A percentile compares a stretch with the other conserved stretches of the same genome.
These are phyloP conservation scores for Pseudozyma sp. DNA, from an alignment of 1,284 basidiomycete genomes.

Conservation along the genomic window DNA sequence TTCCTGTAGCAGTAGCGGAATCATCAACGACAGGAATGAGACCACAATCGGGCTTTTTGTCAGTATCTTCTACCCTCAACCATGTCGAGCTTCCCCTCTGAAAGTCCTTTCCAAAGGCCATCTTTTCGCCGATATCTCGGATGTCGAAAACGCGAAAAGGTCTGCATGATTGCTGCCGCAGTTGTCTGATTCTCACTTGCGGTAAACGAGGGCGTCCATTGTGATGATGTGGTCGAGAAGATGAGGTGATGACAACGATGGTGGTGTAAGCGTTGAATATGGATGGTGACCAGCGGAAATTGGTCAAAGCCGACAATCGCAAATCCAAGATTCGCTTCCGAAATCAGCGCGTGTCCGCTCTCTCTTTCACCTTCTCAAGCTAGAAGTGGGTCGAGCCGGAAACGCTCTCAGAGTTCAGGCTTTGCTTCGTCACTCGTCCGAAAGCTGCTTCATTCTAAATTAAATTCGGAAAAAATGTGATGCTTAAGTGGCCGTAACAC, in stretches of 20 bases:
- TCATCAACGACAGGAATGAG: no score
- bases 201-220: slow-evolving; percentile 62
- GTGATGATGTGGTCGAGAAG: slow-evolving; percentile 19
- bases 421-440: slow-evolving; percentile 22
- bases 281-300: slow-evolving; percentile 22
- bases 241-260: slow-evolving; percentile 26
- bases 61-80: no score
- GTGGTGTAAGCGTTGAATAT: slow-evolving; percentile 1
- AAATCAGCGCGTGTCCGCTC: slow-evolving; percentile 1
- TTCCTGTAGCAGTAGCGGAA: slow-evolving; percentile 37
- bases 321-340: slow-evolving; percentile 36
- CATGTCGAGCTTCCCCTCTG: no score
- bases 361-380: not conserved
- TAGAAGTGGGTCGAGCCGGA: slow-evolving; percentile 21
- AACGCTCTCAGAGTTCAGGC: slow-evolving; percentile 13
- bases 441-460: not conserved
- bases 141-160: no score
- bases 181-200: slow-evolving; percentile 42
- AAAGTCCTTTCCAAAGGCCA: no score
- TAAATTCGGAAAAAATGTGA: not conserved
- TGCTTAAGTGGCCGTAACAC: not conserved
- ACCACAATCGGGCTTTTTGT: no score
- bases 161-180: no score
- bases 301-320: slow-evolving; percentile 16
- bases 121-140: no score